Percentiles rank a stretch among this genome's conserved stretches.
Conservation (phyloP, 2,329 filamentous ascomycete species). For the Fusarium longipes region DNA sequence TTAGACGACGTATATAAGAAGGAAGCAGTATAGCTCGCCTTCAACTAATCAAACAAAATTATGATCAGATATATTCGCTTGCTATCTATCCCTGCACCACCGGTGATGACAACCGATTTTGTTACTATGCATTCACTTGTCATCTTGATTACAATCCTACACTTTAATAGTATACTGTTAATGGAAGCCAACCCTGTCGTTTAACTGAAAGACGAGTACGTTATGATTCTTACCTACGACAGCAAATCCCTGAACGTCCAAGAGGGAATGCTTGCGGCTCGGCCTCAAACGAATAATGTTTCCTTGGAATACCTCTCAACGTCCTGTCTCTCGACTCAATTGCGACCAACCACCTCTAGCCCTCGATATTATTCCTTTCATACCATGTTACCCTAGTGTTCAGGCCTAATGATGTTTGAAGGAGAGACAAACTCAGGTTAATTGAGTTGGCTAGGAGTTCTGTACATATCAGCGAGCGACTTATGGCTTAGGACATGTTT, state of each 20-base stretch:
- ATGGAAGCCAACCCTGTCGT: not conserved
- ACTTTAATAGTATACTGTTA: not conserved
- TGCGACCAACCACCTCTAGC: not conserved
- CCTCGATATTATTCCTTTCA: not conserved
- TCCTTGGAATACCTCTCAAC: slow-evolving; percentile 18
- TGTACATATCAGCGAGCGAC: slow-evolving; percentile 23
- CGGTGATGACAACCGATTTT: not conserved
- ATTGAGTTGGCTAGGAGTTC: slow-evolving; percentile 22
- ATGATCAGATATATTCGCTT: slow-evolving; percentile 16
- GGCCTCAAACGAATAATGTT: slow-evolving; percentile 22
- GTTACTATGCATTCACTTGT: not conserved
- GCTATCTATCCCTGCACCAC: not conserved
- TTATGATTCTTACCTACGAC: not conserved
- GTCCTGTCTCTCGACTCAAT: slow-evolving; percentile 3
- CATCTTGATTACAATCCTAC: not conserved
- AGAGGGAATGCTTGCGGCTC: slow-evolving; percentile 15
- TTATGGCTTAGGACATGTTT: slow-evolving; percentile 14
- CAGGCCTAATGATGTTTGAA: slow-evolving; percentile 28
- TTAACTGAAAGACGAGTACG: not conserved
- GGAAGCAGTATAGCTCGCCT: slow-evolving; percentile 34
- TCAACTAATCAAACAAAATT: slow-evolving; percentile 34
- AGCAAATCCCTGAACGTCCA: not conserved
- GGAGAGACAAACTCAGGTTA: slow-evolving; percentile 28
- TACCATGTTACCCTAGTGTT: not conserved
- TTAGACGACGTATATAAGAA: slow-evolving; percentile 37